Percentiles rank a stretch among this genome's conserved stretches.
These are phyloP conservation scores for Podospora sp. DNA, from an alignment of 495 filamentous ascomycete species.

Conservation along the genomic window DNA sequence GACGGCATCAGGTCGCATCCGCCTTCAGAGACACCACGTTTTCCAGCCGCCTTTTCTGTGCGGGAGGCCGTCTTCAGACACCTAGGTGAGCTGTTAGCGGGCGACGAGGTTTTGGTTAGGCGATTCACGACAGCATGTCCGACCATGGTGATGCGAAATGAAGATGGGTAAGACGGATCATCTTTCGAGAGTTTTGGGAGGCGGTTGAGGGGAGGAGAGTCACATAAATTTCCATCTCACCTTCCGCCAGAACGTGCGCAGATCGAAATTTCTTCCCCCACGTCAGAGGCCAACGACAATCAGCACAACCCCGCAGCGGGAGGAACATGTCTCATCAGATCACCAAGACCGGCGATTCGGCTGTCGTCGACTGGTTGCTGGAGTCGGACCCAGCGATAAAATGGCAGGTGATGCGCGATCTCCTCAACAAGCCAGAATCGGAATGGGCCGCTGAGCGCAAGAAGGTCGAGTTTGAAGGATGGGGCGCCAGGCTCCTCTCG, in stretches of 20 bases:
- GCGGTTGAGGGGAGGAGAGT: background rate
- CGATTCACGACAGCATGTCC: slow-evolving; percentile 8
- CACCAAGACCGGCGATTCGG: background rate
- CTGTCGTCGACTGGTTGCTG: background rate
- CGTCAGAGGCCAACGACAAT: background rate
- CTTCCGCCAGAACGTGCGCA: slow-evolving; percentile 2
- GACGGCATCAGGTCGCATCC: background rate
- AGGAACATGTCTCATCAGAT: background rate
- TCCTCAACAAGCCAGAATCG: background rate
- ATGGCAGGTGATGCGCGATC: slow-evolving; percentile 3
- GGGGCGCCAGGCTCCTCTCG: slow-evolving; percentile 1
- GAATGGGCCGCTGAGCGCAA: slow-evolving; percentile 2
- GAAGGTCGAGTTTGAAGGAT: slow-evolving; percentile 9
- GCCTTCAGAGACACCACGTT: background rate
- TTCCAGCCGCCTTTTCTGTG: background rate
- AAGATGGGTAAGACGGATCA: slow-evolving; percentile 3
- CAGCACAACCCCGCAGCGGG: background rate
- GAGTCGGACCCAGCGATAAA: slow-evolving; percentile 1
- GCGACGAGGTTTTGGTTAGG: background rate
- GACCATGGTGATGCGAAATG: background rate
- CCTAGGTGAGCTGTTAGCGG: background rate
- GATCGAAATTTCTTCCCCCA: slow-evolving; percentile 2
- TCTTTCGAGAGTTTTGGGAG: background rate
- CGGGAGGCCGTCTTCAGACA: background rate
- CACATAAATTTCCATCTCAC: background rate